phyloP scores from a whole-genome alignment of 116 monocot genomes.

The Zostera marina region DNA sequence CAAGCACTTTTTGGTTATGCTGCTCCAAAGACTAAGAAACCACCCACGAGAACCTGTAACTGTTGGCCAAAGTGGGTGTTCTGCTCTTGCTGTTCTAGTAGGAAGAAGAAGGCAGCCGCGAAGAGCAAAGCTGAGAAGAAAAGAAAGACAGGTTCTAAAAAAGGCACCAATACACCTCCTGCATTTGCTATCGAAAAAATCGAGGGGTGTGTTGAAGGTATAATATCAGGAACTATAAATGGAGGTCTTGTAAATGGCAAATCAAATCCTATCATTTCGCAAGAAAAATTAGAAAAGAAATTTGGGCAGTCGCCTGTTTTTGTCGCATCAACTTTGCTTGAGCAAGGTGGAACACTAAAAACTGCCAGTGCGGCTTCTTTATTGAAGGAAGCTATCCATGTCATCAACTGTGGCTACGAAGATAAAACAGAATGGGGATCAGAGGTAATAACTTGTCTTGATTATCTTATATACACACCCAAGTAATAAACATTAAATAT shows the following conservation, averaged over 20 bases:
- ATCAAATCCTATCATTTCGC: slow-evolving; percentile 18
- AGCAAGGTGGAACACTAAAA: slow-evolving; percentile 75
- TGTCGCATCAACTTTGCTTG: slow-evolving; percentile 77
- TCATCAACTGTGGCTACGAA: slow-evolving; percentile 92
- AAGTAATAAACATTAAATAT: not conserved
- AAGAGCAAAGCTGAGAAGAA: slow-evolving; percentile 41
- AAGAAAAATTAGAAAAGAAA: slow-evolving; percentile 77
- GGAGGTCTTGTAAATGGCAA: slow-evolving; percentile 38
- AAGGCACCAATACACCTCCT: slow-evolving; percentile 24
- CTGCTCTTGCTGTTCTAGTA: slow-evolving; percentile 23
- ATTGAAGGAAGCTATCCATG: slow-evolving; percentile 95
- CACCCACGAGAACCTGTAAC: slow-evolving; percentile 67
- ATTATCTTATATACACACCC: not conserved
- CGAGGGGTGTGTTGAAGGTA: slow-evolving; percentile 46
- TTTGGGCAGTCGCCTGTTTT: slow-evolving; percentile 95
- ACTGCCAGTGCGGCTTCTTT: slow-evolving; percentile 81
- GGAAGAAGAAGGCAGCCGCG: slow-evolving; percentile 31
- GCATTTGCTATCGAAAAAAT: slow-evolving; percentile 44
- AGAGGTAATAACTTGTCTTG: slow-evolving; percentile 30
- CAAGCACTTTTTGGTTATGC: slow-evolving; percentile 62
- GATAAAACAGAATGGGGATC: slow-evolving; percentile 99
- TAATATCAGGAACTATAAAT: not conserved
- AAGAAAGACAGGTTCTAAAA: slow-evolving; percentile 36
- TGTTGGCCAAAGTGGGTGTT: slow-evolving; percentile 61
- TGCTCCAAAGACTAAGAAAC: slow-evolving; percentile 70